These are phyloP conservation scores for Termitomyces eurrhizus DNA, from an alignment of 768 basidiomycete genomes.

Conservation along the genomic window DNA sequence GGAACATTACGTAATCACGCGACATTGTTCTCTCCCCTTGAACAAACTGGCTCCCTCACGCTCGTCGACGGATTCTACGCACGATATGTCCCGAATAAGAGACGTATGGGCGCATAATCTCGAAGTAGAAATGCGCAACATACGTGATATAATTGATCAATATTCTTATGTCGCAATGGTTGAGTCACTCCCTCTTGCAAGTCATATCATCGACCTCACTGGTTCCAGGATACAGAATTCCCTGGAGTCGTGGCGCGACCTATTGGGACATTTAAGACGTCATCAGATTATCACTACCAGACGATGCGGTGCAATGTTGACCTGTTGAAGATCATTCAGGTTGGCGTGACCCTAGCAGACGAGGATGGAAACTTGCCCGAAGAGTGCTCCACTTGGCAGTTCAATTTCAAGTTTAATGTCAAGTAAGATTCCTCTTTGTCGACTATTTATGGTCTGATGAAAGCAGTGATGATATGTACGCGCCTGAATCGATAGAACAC, in stretches of 20 bases:
- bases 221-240: slow-evolving; percentile 90
- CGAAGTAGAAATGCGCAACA: slow-evolving; percentile 85
- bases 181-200: slow-evolving; percentile 29
- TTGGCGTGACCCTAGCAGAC: slow-evolving; percentile 92
- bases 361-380: slow-evolving; percentile 90
- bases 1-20: not conserved
- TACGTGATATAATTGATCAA: slow-evolving; percentile 82
- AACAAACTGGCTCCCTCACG: slow-evolving; percentile 19
- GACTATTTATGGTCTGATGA: not conserved
- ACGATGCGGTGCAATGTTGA: slow-evolving; percentile 99
- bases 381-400: slow-evolving; percentile 96
- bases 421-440: slow-evolving; percentile 44
- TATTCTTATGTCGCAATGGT: slow-evolving; percentile 97
- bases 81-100: slow-evolving; percentile 73
- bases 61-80: slow-evolving; percentile 16
- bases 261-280: slow-evolving; percentile 93
- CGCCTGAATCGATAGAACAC: slow-evolving; percentile 94
- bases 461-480: slow-evolving; percentile 93
- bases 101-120: slow-evolving; percentile 97
- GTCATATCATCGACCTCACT: slow-evolving; percentile 19
- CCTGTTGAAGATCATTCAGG: slow-evolving; percentile 94
- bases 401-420: slow-evolving; percentile 94
- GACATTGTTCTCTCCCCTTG: not conserved
- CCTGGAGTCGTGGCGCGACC: slow-evolving; percentile 98
- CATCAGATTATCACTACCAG: slow-evolving; percentile 98